Percentiles rank a stretch among this genome's conserved stretches.
Evolutionary conservation across 129 eudicot species (phyloP).

Genomic region (Smallanthus sonchifolius): DNA sequence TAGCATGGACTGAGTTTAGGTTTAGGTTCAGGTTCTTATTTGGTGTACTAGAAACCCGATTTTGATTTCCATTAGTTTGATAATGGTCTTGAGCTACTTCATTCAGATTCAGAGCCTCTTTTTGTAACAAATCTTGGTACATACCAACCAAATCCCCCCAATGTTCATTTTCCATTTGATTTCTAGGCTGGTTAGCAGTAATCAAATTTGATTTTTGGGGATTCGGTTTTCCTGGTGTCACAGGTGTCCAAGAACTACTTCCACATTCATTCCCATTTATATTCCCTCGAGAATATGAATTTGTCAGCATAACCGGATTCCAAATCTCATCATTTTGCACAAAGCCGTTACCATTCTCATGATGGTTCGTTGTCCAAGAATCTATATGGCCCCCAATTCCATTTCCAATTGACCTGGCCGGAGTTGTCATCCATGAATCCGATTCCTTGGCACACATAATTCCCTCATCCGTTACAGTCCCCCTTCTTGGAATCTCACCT

Average conservation of each 20-base stretch:
- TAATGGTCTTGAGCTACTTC: conserved; percentile 24
- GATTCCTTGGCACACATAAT: background rate
- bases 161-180: conserved; percentile 28
- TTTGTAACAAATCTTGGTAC: conserved; percentile 39
- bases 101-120: conserved; percentile 16
- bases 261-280: conserved; percentile 14
- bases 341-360: conserved; percentile 12
- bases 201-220: conserved; percentile 17
- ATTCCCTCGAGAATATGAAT: conserved; percentile 2
- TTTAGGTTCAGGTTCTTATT: background rate
- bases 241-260: conserved; percentile 41
- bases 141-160: conserved; percentile 58
- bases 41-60: background rate
- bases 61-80: background rate
- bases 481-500: conserved; percentile 2
- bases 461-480: conserved; percentile 6
- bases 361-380: background rate
- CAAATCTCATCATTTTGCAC: conserved; percentile 8
- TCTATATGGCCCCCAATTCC: background rate
- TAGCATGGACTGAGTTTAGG: conserved; percentile 3
- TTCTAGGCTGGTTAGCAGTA: conserved; percentile 22
- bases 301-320: conserved; percentile 12
- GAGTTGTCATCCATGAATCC: conserved; percentile 15
- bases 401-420: conserved; percentile 1
- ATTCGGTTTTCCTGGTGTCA: conserved; percentile 39